phyloP scores from a whole-genome alignment of 1,139 yeast genomes.

The Debaryomycetaceae sp. region DNA sequence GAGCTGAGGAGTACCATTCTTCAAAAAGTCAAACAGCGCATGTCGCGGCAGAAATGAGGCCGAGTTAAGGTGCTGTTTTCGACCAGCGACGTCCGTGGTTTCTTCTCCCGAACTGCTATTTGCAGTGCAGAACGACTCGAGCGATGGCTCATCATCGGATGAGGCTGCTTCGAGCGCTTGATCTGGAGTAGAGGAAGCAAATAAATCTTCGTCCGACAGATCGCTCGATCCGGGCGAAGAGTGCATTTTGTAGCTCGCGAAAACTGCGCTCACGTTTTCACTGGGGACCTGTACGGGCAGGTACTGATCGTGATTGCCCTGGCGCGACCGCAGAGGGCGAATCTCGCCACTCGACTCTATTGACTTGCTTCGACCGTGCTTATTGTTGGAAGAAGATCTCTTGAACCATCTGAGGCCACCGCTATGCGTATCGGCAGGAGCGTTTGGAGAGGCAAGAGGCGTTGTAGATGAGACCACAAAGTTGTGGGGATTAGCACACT shows the following conservation, averaged over 20 bases:
- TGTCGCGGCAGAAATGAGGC: slow-evolving; percentile 7
- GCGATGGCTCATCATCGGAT: slow-evolving; percentile 1
- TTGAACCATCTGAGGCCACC: not conserved
- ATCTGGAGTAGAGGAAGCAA: not conserved
- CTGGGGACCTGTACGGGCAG: not conserved
- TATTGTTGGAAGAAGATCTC: not conserved
- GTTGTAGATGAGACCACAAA: not conserved
- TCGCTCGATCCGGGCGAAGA: not conserved
- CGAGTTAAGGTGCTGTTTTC: too few relatives aligned
- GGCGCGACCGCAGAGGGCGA: not conserved
- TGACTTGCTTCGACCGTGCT: not conserved
- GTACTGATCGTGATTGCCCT: not conserved
- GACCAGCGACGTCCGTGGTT: too few relatives aligned
- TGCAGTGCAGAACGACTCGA: not conserved
- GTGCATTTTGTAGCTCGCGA: not conserved
- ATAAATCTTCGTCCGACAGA: not conserved
- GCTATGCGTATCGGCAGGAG: not conserved
- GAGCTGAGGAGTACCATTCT: slow-evolving; percentile 15
- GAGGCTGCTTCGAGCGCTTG: not conserved
- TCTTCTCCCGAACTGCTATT: too few relatives aligned
- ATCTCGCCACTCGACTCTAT: not conserved
- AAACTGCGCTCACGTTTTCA: not conserved
- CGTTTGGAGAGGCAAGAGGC: not conserved
- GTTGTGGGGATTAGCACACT: slow-evolving; percentile 5
- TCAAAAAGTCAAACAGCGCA: slow-evolving; percentile 8